Evolutionary conservation across 768 basidiomycete species (phyloP).

Genomic region (Termitomyces sp.): DNA sequence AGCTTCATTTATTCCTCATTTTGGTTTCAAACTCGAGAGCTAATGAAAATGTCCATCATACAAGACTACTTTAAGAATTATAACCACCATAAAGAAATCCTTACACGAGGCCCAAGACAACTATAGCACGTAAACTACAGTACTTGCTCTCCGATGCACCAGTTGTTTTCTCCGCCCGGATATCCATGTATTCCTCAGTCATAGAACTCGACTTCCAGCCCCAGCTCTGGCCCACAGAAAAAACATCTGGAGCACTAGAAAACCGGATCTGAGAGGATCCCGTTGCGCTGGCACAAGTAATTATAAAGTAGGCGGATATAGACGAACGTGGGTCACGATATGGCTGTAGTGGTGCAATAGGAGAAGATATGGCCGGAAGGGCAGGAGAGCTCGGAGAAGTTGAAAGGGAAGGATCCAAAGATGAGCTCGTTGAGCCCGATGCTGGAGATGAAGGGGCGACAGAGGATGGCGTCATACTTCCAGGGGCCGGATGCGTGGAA

Average conservation of each 20-base stretch:
- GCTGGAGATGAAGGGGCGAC: slow-evolving; percentile 16
- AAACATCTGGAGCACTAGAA: slow-evolving; percentile 80
- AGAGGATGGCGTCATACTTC: slow-evolving; percentile 37
- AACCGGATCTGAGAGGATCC: slow-evolving; percentile 83
- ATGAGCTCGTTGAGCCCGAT: slow-evolving; percentile 19
- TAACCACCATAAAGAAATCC: not conserved
- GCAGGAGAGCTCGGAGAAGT: slow-evolving; percentile 9
- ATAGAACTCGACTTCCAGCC: slow-evolving; percentile 76
- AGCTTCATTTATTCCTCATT: not conserved
- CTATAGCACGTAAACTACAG: slow-evolving; percentile 71
- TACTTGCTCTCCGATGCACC: slow-evolving; percentile 26
- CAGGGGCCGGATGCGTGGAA: slow-evolving; percentile 36
- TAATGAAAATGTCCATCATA: not conserved
- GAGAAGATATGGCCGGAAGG: slow-evolving; percentile 39
- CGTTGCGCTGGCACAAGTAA: slow-evolving; percentile 75
- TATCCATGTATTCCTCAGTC: slow-evolving; percentile 44
- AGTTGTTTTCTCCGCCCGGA: slow-evolving; percentile 28
- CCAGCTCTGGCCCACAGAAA: slow-evolving; percentile 86
- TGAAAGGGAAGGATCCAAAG: slow-evolving; percentile 15
- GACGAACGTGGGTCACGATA: slow-evolving; percentile 71
- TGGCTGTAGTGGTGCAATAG: slow-evolving; percentile 52
- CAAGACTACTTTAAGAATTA: not conserved
- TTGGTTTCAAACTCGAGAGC: too few relatives aligned
- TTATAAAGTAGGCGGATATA: slow-evolving; percentile 77
- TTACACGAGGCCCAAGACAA: slow-evolving; percentile 72